phyloP scores from a whole-genome alignment of 2,329 filamentous ascomycete genomes.

The Onygena corvina region DNA sequence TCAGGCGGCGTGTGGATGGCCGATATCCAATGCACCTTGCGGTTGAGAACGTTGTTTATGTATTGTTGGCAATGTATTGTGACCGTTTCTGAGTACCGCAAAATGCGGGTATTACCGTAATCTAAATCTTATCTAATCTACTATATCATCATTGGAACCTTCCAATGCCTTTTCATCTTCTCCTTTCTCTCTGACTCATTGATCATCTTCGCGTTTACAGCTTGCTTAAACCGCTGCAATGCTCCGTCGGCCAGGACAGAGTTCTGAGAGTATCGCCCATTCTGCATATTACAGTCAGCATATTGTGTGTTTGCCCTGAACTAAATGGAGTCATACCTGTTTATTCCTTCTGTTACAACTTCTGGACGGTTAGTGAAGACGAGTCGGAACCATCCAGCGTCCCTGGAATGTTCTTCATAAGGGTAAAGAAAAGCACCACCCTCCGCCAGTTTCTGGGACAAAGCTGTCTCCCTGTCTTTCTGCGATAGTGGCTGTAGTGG shows the following conservation, averaged over 20 bases:
- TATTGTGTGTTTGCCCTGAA: background rate
- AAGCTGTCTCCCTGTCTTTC: constrained; percentile 32
- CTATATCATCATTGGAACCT: background rate
- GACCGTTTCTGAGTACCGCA: background rate
- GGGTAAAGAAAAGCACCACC: constrained; percentile 42
- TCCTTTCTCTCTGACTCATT: background rate
- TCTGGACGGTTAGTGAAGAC: constrained; percentile 36
- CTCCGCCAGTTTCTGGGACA: constrained; percentile 36
- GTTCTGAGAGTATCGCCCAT: background rate
- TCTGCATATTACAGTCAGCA: background rate
- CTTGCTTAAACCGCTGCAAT: no score
- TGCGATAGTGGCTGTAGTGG: constrained; percentile 18
- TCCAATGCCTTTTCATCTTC: no score
- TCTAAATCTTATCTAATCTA: background rate
- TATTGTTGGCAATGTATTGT: background rate
- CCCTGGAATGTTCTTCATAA: constrained; percentile 34
- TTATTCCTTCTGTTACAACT: constrained; percentile 27
- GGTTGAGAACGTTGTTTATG: no score
- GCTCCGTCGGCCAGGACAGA: background rate
- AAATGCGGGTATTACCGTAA: background rate
- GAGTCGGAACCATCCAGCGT: constrained; percentile 44
- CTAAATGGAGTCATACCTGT: constrained; percentile 17
- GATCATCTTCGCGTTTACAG: background rate
- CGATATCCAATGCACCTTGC: background rate
- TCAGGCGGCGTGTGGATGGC: background rate